Evolutionary conservation across 441 rosid genomes (phyloP).

Genomic region (Erodium moschatum): DNA sequence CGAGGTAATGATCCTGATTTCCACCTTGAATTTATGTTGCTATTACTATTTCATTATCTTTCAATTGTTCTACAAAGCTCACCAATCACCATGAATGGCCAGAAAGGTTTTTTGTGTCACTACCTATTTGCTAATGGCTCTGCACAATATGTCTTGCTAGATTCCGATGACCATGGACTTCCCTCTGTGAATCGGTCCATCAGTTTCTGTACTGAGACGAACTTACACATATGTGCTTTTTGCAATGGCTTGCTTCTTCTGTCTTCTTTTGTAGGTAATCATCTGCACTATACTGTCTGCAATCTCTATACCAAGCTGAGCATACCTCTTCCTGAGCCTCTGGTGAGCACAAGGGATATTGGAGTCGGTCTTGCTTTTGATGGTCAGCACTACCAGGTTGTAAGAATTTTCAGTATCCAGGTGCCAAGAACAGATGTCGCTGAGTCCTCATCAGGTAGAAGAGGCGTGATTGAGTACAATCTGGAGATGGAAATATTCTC

Average conservation of each 20-base stretch:
- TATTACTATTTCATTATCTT: background rate
- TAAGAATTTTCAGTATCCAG: slow-evolving; percentile 20
- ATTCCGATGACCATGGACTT: slow-evolving; percentile 13
- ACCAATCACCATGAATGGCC: slow-evolving; percentile 11
- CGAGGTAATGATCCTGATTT: slow-evolving; percentile 7
- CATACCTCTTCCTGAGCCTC: slow-evolving; percentile 23
- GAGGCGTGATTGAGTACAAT: background rate
- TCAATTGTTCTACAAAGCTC: background rate
- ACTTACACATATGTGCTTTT: slow-evolving; percentile 21
- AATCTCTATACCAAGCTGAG: slow-evolving; percentile 18
- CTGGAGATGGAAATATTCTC: slow-evolving; percentile 26
- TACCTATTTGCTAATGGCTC: slow-evolving; percentile 25
- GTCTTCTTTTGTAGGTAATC: slow-evolving; percentile 2
- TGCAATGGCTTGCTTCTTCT: slow-evolving; percentile 25
- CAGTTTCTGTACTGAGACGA: slow-evolving; percentile 19
- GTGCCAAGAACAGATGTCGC: background rate
- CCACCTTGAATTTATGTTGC: background rate
- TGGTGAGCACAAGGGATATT: slow-evolving; percentile 22
- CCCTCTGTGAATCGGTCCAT: slow-evolving; percentile 6
- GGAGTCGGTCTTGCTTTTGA: slow-evolving; percentile 23
- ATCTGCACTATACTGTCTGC: slow-evolving; percentile 12
- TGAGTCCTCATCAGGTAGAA: slow-evolving; percentile 10
- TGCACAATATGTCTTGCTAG: slow-evolving; percentile 20
- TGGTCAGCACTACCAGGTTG: slow-evolving; percentile 22
- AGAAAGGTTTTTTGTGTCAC: slow-evolving; percentile 23